Evolutionary conservation across 2,329 filamentous ascomycete species (phyloP), one percentile per base, ranked within the genome.

Genomic region (Fusarium avenaceum): DNA sequence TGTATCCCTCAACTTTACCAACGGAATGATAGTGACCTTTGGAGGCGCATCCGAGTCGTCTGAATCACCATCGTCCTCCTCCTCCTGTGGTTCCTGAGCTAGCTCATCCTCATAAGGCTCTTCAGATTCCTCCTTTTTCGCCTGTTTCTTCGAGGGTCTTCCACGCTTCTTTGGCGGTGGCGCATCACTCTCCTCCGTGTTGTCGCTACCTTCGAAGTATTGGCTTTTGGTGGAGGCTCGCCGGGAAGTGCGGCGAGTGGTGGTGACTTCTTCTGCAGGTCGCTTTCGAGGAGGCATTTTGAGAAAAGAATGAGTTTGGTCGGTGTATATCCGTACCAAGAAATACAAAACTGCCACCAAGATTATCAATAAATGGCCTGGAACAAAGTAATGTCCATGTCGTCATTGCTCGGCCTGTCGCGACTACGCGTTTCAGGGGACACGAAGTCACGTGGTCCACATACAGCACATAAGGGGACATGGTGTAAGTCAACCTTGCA

Each of bases 221-320:
- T 76, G 77, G 76, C 85, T 87, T 77, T 81, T 80, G 72, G 77
- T 81, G 19, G 80, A 80, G 38, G 83, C 72, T 44, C 85, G 85
- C 22, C 78, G 72, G 7, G 86, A 87, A 50, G 82, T 80, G n/a
- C 83, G 80, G 19, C 83, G 81, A 15, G 76, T 65, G 56, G 77
- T 74, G 22, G 72, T 71, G 7, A 70, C 57, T 6, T 76, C 63
- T 15, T 75, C 76, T 8, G 76, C 75, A 13, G 79, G 71, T 52
- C 80, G 78, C 59, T 84, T 84, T 13, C 75, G 76, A 17, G 77
- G 73, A 8, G 81, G 74, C 82, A 84, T 83, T 40, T 11, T 19
- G 30, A 26, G 2, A 9, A 7, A 14, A 2, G 3, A 15, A 26
- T 4, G n/a, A 13, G 6, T 39, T 19, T n/a, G 5, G 30, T 19